Evolutionary conservation across 768 basidiomycete species (phyloP).

Genomic region (Termitomyces sp.): DNA sequence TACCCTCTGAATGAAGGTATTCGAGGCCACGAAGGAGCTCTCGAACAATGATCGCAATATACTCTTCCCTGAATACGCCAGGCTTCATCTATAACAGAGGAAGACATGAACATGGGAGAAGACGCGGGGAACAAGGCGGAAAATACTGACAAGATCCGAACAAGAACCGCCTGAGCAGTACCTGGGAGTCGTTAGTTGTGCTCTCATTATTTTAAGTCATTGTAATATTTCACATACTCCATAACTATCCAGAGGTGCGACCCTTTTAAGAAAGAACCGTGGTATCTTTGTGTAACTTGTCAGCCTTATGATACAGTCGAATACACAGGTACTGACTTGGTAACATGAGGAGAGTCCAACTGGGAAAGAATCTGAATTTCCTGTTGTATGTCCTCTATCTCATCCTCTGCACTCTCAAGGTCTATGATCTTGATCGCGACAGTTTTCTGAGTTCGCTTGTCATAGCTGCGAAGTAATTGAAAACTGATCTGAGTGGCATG

Average conservation of each 20-base stretch:
- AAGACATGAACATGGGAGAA: slow-evolving; percentile 12
- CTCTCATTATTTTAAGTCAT: background rate
- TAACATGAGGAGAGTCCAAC: slow-evolving; percentile 92
- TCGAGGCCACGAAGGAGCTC: slow-evolving; percentile 91
- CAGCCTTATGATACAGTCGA: slow-evolving; percentile 3
- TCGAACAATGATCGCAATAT: slow-evolving; percentile 94
- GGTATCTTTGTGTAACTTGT: slow-evolving; percentile 52
- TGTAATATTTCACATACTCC: slow-evolving; percentile 56
- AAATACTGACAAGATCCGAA: slow-evolving; percentile 76
- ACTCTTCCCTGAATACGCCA: slow-evolving; percentile 96
- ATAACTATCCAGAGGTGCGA: slow-evolving; percentile 99
- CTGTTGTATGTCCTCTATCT: slow-evolving; percentile 99
- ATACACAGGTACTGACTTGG: slow-evolving; percentile 58
- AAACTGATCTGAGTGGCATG: background rate
- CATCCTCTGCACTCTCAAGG: slow-evolving; percentile 97
- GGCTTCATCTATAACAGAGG: slow-evolving; percentile 83
- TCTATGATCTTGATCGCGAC: slow-evolving; percentile 99
- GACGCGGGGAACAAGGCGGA: slow-evolving; percentile 2
- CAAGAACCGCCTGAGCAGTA: slow-evolving; percentile 99
- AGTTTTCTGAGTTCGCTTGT: slow-evolving; percentile 92
- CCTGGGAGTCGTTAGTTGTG: slow-evolving; percentile 29
- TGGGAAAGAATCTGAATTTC: slow-evolving; percentile 98
- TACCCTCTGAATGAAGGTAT: slow-evolving; percentile 93
- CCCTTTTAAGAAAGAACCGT: slow-evolving; percentile 94
- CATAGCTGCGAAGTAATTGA: slow-evolving; percentile 53